Conservation (phyloP, 805 yeast species). For the Starmerella khaoyaiensis region DNA sequence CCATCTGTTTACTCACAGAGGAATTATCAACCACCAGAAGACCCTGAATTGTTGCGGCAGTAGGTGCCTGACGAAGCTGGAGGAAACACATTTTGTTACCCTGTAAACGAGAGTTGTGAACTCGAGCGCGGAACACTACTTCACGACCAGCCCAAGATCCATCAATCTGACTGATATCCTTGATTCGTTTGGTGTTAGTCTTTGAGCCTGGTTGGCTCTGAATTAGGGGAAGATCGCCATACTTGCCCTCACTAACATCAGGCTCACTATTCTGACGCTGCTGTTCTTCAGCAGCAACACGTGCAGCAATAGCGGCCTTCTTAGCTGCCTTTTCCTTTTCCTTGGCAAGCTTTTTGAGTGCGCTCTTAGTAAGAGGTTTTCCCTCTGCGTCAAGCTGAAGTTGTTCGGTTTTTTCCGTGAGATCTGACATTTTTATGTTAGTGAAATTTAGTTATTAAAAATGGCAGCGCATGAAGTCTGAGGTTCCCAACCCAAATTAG, state of each 20-base stretch:
- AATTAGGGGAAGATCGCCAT: slow-evolving; percentile 80
- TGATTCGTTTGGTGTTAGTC: slow-evolving; percentile 50
- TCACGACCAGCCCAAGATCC: slow-evolving; percentile 57
- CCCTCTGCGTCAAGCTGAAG: slow-evolving; percentile 55
- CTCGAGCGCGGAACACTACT: slow-evolving; percentile 82
- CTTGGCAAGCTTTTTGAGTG: slow-evolving; percentile 85
- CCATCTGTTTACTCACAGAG: slow-evolving; percentile 80
- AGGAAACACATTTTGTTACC: slow-evolving; percentile 89
- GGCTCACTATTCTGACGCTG: slow-evolving; percentile 62
- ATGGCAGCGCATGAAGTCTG: background rate
- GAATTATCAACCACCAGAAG: slow-evolving; percentile 64
- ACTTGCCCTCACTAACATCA: slow-evolving; percentile 76
- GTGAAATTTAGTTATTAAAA: background rate
- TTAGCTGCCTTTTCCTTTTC: slow-evolving; percentile 85
- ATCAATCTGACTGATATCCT: slow-evolving; percentile 37
- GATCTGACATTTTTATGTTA: slow-evolving; percentile 13
- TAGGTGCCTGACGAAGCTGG: slow-evolving; percentile 81
- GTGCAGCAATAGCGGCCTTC: slow-evolving; percentile 86
- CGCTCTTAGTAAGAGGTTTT: slow-evolving; percentile 81
- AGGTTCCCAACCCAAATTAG: background rate
- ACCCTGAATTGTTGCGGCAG: slow-evolving; percentile 54
- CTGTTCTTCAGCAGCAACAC: slow-evolving; percentile 74
- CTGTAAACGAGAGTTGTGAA: slow-evolving; percentile 86
- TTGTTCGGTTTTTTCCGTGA: slow-evolving; percentile 18
- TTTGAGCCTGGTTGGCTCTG: slow-evolving; percentile 48